Conservation (phyloP, 208 protist species). For the Acanthamoeba triangularis region DNA sequence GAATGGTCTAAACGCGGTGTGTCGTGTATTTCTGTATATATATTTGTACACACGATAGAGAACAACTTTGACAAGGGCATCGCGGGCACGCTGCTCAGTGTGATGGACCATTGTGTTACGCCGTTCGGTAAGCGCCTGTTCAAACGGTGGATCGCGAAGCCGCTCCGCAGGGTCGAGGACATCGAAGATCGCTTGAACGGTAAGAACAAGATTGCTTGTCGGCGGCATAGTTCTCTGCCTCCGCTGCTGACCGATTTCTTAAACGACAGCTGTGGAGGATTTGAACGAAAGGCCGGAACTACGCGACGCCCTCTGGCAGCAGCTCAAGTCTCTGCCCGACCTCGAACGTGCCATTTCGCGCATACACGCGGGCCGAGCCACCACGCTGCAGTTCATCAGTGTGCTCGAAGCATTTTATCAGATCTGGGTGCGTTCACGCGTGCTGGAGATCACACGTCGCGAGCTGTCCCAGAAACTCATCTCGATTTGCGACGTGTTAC, state of each 20-base stretch:
- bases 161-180: slow-evolving; percentile 18
- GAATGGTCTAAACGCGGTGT: background rate
- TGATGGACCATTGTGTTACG: slow-evolving; percentile 85
- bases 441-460: background rate
- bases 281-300: slow-evolving; percentile 45
- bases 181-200: slow-evolving; percentile 83
- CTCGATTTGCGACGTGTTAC: background rate
- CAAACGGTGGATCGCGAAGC: slow-evolving; percentile 83
- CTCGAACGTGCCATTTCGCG: slow-evolving; percentile 79
- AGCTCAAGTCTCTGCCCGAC: slow-evolving; percentile 61
- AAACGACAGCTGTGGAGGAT: slow-evolving; percentile 50
- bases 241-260: background rate
- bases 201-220: background rate
- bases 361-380: slow-evolving; percentile 75
- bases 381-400: slow-evolving; percentile 46
- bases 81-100: slow-evolving; percentile 84
- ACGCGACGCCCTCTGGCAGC: background rate
- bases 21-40: no score
- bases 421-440: slow-evolving; percentile 36
- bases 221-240: background rate
- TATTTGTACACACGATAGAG: background rate
- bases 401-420: slow-evolving; percentile 78
- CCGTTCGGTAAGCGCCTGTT: slow-evolving; percentile 87
- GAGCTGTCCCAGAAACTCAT: background rate
- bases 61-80: slow-evolving; percentile 80